Base-by-base conservation (phyloP, 2,329 filamentous ascomycete genomes). In the Nemania serpens region DNA sequence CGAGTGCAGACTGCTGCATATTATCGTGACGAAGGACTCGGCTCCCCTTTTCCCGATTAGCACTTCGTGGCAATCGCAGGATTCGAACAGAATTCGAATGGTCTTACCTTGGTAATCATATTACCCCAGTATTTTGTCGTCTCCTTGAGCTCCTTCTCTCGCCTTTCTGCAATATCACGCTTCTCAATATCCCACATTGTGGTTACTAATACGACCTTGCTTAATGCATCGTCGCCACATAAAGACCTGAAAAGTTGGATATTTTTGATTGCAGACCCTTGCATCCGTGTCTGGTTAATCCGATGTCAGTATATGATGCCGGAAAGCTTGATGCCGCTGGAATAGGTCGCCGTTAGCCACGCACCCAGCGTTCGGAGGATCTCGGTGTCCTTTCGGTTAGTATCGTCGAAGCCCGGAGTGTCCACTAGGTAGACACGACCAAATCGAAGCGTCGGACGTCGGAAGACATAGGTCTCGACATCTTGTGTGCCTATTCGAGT, bases 121-220 rank as follows among this genome's bases (percentile, higher is more conserved):
- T 36, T 15, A 9, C 59, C 54, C 54, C 54, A 61, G 18, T 47
- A 58, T n/a, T 56, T 47, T 1, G 6, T 20, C 2, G 39, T 52
- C 5, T 58, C 46, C 17, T 39, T 52, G 20, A 61, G 53, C 12
- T 61, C 15, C 22, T 58, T 46, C 18, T 61, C 53, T 39, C 53
- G 17, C 2, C 12, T 52, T 25, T 52, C 53, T 20, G 53, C 53
- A 6, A 41, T 39, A 15, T 58, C 55, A 15, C 1, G 1, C 12
- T 29, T 15, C 15, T 5, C 17, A 1, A 41, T 82, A 25, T 63
- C 48, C 63, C 60, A 65, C 57, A 58, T 56, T 13, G 57, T 65
- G 2, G 63, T 65, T 1, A 41, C 58, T 6, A 65, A 52, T 2
- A 59, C 37, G 5, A 65, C 51, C 5, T 56, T 51, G 3, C 22